Evolutionary conservation across 768 basidiomycete genomes (phyloP), one percentile per base, ranked within the genome.

Genomic region (Panus rudis): DNA sequence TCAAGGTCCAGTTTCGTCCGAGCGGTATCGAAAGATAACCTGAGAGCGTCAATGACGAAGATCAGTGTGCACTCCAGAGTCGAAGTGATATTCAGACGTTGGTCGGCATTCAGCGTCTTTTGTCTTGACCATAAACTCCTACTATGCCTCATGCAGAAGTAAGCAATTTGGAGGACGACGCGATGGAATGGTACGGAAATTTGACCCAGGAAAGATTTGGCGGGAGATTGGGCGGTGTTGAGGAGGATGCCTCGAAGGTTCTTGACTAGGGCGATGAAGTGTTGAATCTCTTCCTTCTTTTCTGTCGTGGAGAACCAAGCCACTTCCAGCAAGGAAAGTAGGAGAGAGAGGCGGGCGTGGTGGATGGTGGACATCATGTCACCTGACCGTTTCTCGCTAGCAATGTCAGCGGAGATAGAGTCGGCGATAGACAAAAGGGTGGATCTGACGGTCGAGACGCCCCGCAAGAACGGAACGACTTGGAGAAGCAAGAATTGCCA

Each of bases 321-420:
- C 3, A 85, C 71, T 52, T 96, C 87, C n/a, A 92, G 67, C 39
- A 93, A 59, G 0, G 82, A 74, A 19, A 91, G 70, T 2, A 96
- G 68, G 2, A 94, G 69, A 3, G 76, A 72, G 19, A 97, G 64
- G 24, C 90, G 72, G 19, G 83, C 76, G 2, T 77, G 74, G 50
- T 97, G 91, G 13, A 92, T 79, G 1, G 76, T 74, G 0, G 83
- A 72, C 79, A 92, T 86, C 75, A 92, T 84, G 45, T 91, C 84
- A 0, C 92, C 92, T 4, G 67, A 70, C 25, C 90, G 75, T 28
- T 63, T 69, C 62, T 93, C 92, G 16, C 60, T 59, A 0, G 85
- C 75, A 22, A 92, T 75, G 34, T 73, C 74, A 19, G 67, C 74
- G 4, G 88, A 86, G 7, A 89, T 72, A 0, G 75, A 71, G 1